Evolutionary conservation across 805 yeast genomes (phyloP), one percentile per base, ranked within the genome.

Genomic region (Saturnispora bothae): DNA sequence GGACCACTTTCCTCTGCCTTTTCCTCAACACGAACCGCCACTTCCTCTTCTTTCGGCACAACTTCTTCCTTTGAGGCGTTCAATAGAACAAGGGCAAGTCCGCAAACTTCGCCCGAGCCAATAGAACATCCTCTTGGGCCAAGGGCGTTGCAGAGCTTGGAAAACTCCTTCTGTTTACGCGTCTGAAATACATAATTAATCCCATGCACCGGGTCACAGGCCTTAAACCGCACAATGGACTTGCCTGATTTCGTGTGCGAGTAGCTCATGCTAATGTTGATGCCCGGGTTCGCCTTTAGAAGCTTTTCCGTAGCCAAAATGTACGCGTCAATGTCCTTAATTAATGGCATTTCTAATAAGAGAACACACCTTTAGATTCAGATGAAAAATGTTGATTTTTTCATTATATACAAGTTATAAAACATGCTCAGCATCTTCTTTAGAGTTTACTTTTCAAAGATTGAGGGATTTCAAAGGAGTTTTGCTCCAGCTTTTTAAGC

Each of bases 111-210:
- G n/a, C 47, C 34, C 10, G 45, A 40, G 3, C 42, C 32, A 10
- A 45, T 31, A 32, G 29, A 38, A 36, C 77, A 48, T 13, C 60
- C 79, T 38, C 67, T 62, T 4, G 86, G 86, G 0, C 94, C 94
- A 34, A 85, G 52, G 5, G 83, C 80, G 34, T 83, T 71, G 53
- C 83, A 60, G 17, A 85, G 52, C 47, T 88, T 69, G 18, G 83
- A 75, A 32, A 86, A 69, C 55, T 85, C 94, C 53, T 84, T 83
- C 34, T 68, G 59, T 46, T 78, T 78, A 44, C 63, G 61, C 1
- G 89, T 76, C 42, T 63, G 65, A 52, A 66, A 73, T 43, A 66
- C 68, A 56, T 77, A 69, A 43, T 77, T 68, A 29, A 76, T 65
- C 6, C 88, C 88, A 14, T 74, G 63, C 14, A 61, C 66, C 3